phyloP scores from a whole-genome alignment of 2,329 filamentous ascomycete genomes.

The Neofusicoccum ribis region DNA sequence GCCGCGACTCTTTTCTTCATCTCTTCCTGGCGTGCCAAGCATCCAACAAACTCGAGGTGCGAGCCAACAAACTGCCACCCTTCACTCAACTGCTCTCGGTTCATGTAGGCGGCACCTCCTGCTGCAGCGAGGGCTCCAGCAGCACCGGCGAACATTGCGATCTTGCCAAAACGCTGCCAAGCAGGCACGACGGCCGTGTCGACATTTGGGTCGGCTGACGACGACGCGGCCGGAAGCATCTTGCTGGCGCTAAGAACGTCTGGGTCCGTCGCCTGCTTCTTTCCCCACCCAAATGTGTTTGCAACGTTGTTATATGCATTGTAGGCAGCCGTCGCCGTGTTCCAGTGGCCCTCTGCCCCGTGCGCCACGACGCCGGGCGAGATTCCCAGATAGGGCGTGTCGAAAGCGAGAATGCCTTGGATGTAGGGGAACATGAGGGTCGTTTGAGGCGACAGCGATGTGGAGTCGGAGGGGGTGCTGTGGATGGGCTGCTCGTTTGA shows the following conservation, averaged over 20 bases:
- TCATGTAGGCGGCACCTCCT: slow-evolving; percentile 81
- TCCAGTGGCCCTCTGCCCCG: slow-evolving; percentile 83
- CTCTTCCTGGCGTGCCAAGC: slow-evolving; percentile 80
- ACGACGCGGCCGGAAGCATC: slow-evolving; percentile 35
- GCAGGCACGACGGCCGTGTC: slow-evolving; percentile 47
- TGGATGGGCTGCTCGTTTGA: slow-evolving; percentile 54
- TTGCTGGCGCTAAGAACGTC: slow-evolving; percentile 34
- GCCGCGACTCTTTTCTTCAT: slow-evolving; percentile 71
- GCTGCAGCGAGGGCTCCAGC: slow-evolving; percentile 78
- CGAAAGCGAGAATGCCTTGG: slow-evolving; percentile 86
- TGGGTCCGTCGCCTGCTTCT: slow-evolving; percentile 21
- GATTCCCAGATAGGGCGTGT: slow-evolving; percentile 88
- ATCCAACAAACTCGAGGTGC: slow-evolving; percentile 91
- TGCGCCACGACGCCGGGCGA: slow-evolving; percentile 81
- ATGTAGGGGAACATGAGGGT: slow-evolving; percentile 93
- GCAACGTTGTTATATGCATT: slow-evolving; percentile 65
- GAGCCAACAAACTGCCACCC: slow-evolving; percentile 82
- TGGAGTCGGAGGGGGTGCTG: slow-evolving; percentile 37
- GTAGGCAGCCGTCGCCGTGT: slow-evolving; percentile 69
- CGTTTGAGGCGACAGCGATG: slow-evolving; percentile 40
- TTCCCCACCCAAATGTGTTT: slow-evolving; percentile 62
- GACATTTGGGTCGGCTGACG: slow-evolving; percentile 37
- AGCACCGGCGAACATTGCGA: slow-evolving; percentile 83
- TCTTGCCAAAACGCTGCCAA: slow-evolving; percentile 82
- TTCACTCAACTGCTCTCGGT: slow-evolving; percentile 74